Evolutionary conservation across 169 alveolate genomes (phyloP).

Genomic region (Theileria equi): DNA sequence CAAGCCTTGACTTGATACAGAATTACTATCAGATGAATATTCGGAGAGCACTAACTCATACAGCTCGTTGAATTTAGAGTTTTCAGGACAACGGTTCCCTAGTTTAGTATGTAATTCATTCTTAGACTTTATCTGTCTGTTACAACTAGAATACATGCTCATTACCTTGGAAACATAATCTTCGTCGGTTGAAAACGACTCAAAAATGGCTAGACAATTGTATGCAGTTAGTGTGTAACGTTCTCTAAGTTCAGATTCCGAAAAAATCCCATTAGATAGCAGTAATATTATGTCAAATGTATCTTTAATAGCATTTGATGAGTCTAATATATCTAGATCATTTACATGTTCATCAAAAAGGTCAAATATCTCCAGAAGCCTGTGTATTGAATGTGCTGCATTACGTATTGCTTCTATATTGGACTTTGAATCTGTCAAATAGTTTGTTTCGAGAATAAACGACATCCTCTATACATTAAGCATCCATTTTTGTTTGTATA

Average conservation of each 20-base stretch:
- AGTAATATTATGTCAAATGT: not conserved
- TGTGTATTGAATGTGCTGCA: not conserved
- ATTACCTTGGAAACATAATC: not conserved
- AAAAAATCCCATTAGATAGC: not conserved
- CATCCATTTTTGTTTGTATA: too few species aligned
- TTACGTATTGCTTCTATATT: not conserved
- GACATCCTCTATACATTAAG: too few species aligned
- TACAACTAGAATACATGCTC: not conserved
- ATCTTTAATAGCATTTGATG: not conserved
- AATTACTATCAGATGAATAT: too few species aligned
- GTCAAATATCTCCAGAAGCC: not conserved
- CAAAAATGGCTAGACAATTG: not conserved
- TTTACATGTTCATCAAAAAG: conserved; percentile 1
- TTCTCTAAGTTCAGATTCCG: not conserved
- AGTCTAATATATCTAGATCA: not conserved
- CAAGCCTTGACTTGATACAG: too few species aligned
- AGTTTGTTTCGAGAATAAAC: too few species aligned
- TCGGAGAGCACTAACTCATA: too few species aligned
- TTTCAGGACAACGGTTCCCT: too few species aligned
- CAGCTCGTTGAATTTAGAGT: too few species aligned
- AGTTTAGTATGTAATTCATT: too few species aligned
- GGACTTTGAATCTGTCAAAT: not conserved
- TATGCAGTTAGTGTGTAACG: conserved; percentile 9
- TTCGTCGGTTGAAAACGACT: not conserved
- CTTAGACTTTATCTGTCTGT: too few species aligned